Percentiles rank a stretch among this genome's conserved stretches.
Conservation (phyloP, 2,329 filamentous ascomycete genomes). For the Arthrobotrys megalospora region DNA sequence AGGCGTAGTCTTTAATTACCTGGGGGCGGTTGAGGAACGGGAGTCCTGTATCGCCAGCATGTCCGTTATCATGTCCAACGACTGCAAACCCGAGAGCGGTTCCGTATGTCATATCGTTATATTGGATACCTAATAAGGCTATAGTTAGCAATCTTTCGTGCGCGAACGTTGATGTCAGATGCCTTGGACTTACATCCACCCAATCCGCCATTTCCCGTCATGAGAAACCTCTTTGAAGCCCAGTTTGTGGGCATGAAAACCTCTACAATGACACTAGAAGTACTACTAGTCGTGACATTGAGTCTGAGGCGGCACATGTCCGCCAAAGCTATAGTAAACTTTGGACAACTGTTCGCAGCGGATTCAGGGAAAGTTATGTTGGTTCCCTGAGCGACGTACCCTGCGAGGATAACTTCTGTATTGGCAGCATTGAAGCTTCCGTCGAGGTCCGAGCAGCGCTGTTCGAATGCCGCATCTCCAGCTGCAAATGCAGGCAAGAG, state of each 20-base stretch:
- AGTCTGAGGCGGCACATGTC: conserved; percentile 52
- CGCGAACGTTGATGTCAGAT: background rate
- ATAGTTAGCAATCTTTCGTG: background rate
- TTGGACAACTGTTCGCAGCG: conserved; percentile 30
- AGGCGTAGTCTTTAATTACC: conserved; percentile 53
- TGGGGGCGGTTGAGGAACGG: conserved; percentile 54
- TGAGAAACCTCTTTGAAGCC: conserved; percentile 40
- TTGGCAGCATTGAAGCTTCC: conserved; percentile 15
- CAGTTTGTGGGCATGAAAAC: conserved; percentile 56
- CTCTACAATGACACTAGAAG: conserved; percentile 59
- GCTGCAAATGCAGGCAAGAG: background rate
- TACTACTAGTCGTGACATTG: conserved; percentile 45
- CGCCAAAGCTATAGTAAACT: conserved; percentile 25
- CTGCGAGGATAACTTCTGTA: conserved; percentile 36
- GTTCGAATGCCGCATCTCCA: conserved; percentile 6
- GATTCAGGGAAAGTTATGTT: conserved; percentile 50
- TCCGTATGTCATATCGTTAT: conserved; percentile 41
- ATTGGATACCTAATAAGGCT: conserved; percentile 36
- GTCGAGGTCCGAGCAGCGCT: conserved; percentile 8
- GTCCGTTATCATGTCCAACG: conserved; percentile 57
- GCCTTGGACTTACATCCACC: conserved; percentile 36
- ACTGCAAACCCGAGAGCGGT: conserved; percentile 46
- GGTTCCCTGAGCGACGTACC: conserved; percentile 25
- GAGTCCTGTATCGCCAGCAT: conserved; percentile 42
- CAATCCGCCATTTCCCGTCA: conserved; percentile 55